These are phyloP conservation scores for Globisporangium ultimum DNA, from an alignment of 352 stramenopile genomes.

Conservation along the genomic window DNA sequence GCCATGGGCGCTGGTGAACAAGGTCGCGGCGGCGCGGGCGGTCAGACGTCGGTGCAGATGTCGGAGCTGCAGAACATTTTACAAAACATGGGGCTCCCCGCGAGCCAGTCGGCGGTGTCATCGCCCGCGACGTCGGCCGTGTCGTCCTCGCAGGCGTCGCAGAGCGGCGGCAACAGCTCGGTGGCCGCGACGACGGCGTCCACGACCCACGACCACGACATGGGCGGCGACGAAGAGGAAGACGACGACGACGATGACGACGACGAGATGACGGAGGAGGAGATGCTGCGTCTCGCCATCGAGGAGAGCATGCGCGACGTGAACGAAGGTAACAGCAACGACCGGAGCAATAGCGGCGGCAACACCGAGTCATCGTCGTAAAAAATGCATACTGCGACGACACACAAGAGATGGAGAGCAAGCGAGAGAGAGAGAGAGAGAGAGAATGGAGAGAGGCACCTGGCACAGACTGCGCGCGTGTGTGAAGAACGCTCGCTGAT, in stretches of 20 bases:
- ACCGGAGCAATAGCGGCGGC: slow-evolving; percentile 14
- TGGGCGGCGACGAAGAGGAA: slow-evolving; percentile 75
- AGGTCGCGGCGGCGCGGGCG: slow-evolving; percentile 37
- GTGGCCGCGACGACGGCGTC: slow-evolving; percentile 67
- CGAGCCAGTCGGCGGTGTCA: slow-evolving; percentile 61
- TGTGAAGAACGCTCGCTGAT: background rate
- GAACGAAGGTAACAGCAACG: slow-evolving; percentile 54
- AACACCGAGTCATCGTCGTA: slow-evolving; percentile 42
- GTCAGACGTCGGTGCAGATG: slow-evolving; percentile 67
- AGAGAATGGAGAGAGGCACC: background rate
- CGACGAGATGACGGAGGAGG: slow-evolving; percentile 86
- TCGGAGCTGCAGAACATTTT: slow-evolving; percentile 86
- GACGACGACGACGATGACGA: slow-evolving; percentile 79
- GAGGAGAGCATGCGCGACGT: slow-evolving; percentile 87
- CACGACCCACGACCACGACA: slow-evolving; percentile 72
- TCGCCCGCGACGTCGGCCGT: slow-evolving; percentile 72
- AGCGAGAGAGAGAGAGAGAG: background rate
- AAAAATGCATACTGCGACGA: slow-evolving; percentile 4
- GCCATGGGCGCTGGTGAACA: slow-evolving; percentile 76
- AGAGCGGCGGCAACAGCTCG: slow-evolving; percentile 65
- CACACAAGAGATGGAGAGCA: background rate
- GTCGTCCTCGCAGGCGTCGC: slow-evolving; percentile 69
- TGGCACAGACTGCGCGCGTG: no score
- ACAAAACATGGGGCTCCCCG: slow-evolving; percentile 84
- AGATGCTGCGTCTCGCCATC: slow-evolving; percentile 81